These are phyloP conservation scores for Rhodotorula babjevae DNA, from an alignment of 768 basidiomycete species.

Conservation along the genomic window DNA sequence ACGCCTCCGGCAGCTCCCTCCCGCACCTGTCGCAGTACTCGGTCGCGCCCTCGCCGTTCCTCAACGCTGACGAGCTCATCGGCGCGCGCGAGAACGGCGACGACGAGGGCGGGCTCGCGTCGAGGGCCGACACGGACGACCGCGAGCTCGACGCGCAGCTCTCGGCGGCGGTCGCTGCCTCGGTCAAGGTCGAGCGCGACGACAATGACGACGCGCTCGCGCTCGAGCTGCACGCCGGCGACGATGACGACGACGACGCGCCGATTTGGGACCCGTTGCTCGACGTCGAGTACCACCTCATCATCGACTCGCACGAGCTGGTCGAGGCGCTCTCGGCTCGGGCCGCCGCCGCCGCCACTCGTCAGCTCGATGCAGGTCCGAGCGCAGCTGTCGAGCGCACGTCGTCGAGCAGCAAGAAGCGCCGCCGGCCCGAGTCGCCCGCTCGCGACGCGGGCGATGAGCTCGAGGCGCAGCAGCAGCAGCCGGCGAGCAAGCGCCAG, in stretches of 20 bases:
- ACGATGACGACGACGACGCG: neutral
- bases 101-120: neutral
- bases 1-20: neutral
- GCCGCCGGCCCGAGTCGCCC: neutral
- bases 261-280: neutral
- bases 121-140: conserved; percentile 11
- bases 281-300: neutral
- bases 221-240: too few relatives aligned
- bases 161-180: neutral
- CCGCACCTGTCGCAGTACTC: conserved; percentile 15
- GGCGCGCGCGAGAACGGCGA: neutral
- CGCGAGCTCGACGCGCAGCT: conserved; percentile 6
- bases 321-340: neutral
- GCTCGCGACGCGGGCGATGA: too few relatives aligned
- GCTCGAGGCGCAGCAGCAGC: neutral
- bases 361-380: neutral
- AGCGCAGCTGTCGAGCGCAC: too few relatives aligned
- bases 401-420: neutral
- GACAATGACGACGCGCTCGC: neutral
- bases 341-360: too few relatives aligned
- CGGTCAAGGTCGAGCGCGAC: too few relatives aligned
- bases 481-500: conserved; percentile 1
- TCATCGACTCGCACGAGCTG: neutral
- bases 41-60: neutral
- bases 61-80: neutral